Base-by-base conservation (phyloP, 331 rosid genomes). In the Quercus tomentella region DNA sequence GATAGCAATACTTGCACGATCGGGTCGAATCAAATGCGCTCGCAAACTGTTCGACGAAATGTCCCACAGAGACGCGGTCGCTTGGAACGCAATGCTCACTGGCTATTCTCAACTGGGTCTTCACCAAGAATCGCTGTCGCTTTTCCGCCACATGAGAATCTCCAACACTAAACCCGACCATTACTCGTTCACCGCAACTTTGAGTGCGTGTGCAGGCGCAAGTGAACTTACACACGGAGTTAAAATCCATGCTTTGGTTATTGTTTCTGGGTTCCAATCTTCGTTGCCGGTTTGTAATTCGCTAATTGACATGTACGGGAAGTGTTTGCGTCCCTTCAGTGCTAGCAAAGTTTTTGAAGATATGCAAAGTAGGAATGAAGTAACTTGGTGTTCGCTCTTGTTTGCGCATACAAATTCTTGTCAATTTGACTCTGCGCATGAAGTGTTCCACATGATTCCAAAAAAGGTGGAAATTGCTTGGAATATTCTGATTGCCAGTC, bases 21-120 rank as follows among this genome's bases (percentile, higher is more conserved):
- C 81, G 0, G 95, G 97, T 60, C 81, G 84, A 63, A 87, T 90
- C 49, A 23, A 22, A 2, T 54, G 57, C 73, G 98, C 98, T 18
- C 94, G 92, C 73, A 88, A 89, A 20, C 9, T 91, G 79, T 93
- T 93, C 73, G 92, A 93, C 45, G 91, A 79, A 88, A 90, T 91
- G 89, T 80, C 88, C 2, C 33, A 79, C 2, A 80, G 94, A 81
- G 98, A 90, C 76, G 68, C 86, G 1, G 86, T 91, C n/a, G 88
- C 94, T 77, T 90, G 97, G 97, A 93, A 91, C 63, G 93, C 98
- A 52, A 91, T 91, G 96, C 86, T 90, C 26, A 67, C 92, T n/a
- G 84, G 87, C 54, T 89, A 93, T 71, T 81, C 92, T 76, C 90
- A 78, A 52, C 66, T 84, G 33, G 92, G 92, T 66, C 89, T 83